phyloP scores from a whole-genome alignment of 73 alveolate species.

The Tetrahymena borealis region DNA sequence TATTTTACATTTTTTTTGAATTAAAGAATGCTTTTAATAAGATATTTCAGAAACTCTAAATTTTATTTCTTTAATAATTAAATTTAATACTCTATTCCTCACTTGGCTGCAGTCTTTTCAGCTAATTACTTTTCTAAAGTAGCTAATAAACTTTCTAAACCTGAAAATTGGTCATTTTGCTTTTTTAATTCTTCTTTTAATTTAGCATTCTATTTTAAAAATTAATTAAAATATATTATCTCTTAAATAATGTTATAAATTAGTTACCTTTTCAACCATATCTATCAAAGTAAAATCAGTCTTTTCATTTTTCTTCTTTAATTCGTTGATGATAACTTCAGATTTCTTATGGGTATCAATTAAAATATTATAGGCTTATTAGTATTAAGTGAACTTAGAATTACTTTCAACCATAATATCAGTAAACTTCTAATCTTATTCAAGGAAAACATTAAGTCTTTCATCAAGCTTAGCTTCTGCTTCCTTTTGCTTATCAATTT shows the following conservation, averaged over 20 bases:
- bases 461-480: neutral
- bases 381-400: neutral
- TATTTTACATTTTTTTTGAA: no score
- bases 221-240: neutral
- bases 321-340: neutral
- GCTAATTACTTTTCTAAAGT: neutral
- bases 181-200: neutral
- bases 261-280: neutral
- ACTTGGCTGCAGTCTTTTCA: neutral
- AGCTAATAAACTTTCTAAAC: neutral
- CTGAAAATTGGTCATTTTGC: neutral
- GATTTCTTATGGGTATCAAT: neutral
- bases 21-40: no score
- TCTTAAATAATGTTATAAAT: neutral
- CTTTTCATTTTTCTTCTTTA: neutral
- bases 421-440: neutral
- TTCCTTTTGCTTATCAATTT: neutral
- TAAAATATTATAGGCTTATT: neutral
- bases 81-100: no score
- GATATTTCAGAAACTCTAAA: neutral
- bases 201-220: neutral
- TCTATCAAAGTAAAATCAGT: neutral
- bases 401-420: neutral
- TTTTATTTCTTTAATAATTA: neutral
- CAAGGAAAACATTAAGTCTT: neutral